phyloP scores from a whole-genome alignment of 2,329 filamentous ascomycete species.

The Fusarium beomiforme region DNA sequence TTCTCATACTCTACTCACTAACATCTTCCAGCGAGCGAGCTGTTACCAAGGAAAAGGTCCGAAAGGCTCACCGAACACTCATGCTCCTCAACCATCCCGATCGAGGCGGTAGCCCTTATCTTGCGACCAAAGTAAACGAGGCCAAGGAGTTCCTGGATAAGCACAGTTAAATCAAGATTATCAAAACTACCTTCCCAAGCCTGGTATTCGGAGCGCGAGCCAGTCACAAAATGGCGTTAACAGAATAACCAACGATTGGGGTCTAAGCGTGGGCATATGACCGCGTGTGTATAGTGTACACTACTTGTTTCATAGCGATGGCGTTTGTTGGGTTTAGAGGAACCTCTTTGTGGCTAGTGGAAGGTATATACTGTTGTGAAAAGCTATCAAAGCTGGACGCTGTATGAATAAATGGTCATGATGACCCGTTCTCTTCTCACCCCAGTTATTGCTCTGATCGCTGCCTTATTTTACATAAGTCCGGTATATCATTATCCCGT shows the following conservation, averaged over 20 bases:
- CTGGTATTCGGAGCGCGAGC: background rate
- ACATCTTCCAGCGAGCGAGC: slow-evolving; percentile 75
- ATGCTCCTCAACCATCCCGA: slow-evolving; percentile 99
- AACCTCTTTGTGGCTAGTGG: slow-evolving; percentile 32
- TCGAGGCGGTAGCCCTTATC: slow-evolving; percentile 93
- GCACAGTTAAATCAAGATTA: slow-evolving; percentile 36
- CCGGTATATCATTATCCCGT: background rate
- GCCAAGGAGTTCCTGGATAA: slow-evolving; percentile 97
- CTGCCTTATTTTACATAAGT: background rate
- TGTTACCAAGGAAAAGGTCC: slow-evolving; percentile 90
- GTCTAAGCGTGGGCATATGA: slow-evolving; percentile 17
- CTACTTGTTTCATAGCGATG: slow-evolving; percentile 57
- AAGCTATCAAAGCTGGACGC: slow-evolving; percentile 32
- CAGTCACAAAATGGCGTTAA: background rate
- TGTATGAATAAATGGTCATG: slow-evolving; percentile 40
- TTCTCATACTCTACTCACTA: background rate
- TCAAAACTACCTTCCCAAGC: slow-evolving; percentile 10
- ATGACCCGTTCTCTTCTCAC: slow-evolving; percentile 42
- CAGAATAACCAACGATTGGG: slow-evolving; percentile 21
- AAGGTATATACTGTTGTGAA: slow-evolving; percentile 32
- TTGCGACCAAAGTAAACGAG: slow-evolving; percentile 98
- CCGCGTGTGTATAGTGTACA: slow-evolving; percentile 49
- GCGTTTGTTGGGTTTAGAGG: slow-evolving; percentile 50
- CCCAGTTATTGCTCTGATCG: background rate
- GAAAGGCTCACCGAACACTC: slow-evolving; percentile 92